A percentile compares a stretch with the other conserved stretches of the same genome.
These are phyloP conservation scores for Kodamaea neixiangensis DNA, from an alignment of 805 yeast genomes.

Conservation along the genomic window DNA sequence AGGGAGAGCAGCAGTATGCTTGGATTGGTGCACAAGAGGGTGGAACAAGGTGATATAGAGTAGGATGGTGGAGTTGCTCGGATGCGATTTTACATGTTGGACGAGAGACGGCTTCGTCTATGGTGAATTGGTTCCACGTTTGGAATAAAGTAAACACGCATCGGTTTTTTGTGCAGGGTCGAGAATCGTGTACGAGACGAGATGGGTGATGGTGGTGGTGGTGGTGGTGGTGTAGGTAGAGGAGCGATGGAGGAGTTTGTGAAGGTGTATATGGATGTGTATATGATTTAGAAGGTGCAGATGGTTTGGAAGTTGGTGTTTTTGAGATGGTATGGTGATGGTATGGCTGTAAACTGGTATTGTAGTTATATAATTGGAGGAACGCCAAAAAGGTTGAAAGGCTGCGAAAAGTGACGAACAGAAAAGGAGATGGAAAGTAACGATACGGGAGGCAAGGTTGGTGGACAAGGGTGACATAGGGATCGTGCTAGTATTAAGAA, in stretches of 20 bases:
- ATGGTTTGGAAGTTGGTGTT: no score
- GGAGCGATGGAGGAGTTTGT: not conserved
- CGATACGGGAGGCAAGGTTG: no score
- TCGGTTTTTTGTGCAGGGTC: not conserved
- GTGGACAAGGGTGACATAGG: no score
- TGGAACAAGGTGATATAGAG: no score
- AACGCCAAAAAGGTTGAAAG: no score
- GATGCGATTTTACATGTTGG: not conserved
- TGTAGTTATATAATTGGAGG: no score
- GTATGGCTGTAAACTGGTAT: no score
- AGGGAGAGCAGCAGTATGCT: not conserved
- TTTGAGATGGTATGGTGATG: no score
- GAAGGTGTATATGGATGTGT: not conserved
- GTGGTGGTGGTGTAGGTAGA: not conserved
- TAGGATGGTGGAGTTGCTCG: no score
- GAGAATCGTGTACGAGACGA: not conserved
- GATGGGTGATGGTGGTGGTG: not conserved
- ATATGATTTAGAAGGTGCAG: not conserved
- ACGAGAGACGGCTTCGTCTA: constrained; percentile 5
- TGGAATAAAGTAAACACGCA: constrained; percentile 2
- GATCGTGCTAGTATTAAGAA: no score
- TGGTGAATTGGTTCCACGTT: not conserved
- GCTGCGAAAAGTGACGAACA: no score
- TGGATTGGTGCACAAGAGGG: not conserved
- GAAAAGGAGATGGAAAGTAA: no score